phyloP scores from a whole-genome alignment of 1,139 yeast genomes.

The Candida gigantensis region DNA sequence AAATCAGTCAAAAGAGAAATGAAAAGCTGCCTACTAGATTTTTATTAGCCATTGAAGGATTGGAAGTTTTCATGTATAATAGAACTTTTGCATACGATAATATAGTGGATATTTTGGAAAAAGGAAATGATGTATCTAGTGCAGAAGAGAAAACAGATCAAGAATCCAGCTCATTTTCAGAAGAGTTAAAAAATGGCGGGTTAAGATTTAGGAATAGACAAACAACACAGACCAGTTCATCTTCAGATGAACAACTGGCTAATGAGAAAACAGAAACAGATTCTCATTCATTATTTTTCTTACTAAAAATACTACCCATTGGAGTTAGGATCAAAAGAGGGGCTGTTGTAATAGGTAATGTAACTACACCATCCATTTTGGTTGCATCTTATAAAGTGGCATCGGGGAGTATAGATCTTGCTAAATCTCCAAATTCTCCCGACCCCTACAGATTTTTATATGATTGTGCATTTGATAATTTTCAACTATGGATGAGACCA shows the following conservation, averaged over 20 bases:
- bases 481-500: conserved; percentile 64
- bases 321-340: conserved; percentile 62
- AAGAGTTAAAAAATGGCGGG: conserved; percentile 11
- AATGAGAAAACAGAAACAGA: background rate
- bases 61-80: conserved; percentile 81
- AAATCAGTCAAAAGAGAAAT: conserved; percentile 30
- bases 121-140: conserved; percentile 13
- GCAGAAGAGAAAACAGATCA: conserved; percentile 13
- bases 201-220: conserved; percentile 8
- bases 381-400: conserved; percentile 61
- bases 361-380: conserved; percentile 70
- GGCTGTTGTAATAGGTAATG: conserved; percentile 77
- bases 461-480: conserved; percentile 46
- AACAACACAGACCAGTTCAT: conserved; percentile 1
- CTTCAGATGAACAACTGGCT: background rate
- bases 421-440: conserved; percentile 44
- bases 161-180: conserved; percentile 11
- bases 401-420: conserved; percentile 61
- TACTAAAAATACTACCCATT: conserved; percentile 56
- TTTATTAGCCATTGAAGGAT: conserved; percentile 63
- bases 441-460: conserved; percentile 57
- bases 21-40: conserved; percentile 61
- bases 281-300: conserved; percentile 16
- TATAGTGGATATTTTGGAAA: conserved; percentile 48
- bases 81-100: conserved; percentile 75